Evolutionary conservation across 1,284 basidiomycete genomes (phyloP).

Genomic region (Clitocybe nebularis): DNA sequence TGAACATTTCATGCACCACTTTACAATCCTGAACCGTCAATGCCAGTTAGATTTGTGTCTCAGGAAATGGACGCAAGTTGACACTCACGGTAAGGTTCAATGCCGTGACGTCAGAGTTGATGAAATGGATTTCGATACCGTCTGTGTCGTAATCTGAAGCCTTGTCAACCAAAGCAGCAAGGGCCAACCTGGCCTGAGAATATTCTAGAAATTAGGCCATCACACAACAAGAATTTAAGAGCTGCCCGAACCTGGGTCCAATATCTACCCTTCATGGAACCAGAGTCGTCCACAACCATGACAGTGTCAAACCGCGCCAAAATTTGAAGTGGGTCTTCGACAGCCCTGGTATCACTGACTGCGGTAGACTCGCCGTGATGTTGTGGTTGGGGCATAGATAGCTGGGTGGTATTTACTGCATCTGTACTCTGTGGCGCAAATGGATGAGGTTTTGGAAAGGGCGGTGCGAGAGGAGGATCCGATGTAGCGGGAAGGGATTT

Average conservation of each 20-base stretch:
- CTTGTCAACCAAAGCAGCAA: conserved; percentile 7
- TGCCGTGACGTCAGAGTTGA: conserved; percentile 14
- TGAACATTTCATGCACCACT: conserved; percentile 30
- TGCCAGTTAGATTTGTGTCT: too few species aligned
- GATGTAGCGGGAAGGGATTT: too few species aligned
- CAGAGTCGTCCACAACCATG: conserved; percentile 42
- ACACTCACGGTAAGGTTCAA: too few species aligned
- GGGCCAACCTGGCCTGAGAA: conserved; percentile 30
- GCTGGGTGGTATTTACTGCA: too few species aligned
- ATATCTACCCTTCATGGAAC: conserved; percentile 36
- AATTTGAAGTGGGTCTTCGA: conserved; percentile 27
- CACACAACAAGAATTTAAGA: not conserved
- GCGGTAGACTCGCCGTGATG: too few species aligned
- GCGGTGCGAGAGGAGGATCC: too few species aligned
- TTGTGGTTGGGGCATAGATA: too few species aligned
- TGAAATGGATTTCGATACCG: conserved; percentile 16
- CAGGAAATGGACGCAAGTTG: too few species aligned
- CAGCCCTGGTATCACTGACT: too few species aligned
- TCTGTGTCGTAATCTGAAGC: conserved; percentile 15
- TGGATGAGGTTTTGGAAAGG: too few species aligned
- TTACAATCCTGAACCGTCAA: too few species aligned
- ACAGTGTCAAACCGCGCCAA: conserved; percentile 37
- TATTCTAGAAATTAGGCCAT: not conserved
- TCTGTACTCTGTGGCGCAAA: too few species aligned
- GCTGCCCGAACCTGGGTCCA: conserved; percentile 38